Percentiles rank a stretch among this genome's conserved stretches.
phyloP scores from a whole-genome alignment of 495 filamentous ascomycete species.

The Friedmanniomyces simplex region DNA sequence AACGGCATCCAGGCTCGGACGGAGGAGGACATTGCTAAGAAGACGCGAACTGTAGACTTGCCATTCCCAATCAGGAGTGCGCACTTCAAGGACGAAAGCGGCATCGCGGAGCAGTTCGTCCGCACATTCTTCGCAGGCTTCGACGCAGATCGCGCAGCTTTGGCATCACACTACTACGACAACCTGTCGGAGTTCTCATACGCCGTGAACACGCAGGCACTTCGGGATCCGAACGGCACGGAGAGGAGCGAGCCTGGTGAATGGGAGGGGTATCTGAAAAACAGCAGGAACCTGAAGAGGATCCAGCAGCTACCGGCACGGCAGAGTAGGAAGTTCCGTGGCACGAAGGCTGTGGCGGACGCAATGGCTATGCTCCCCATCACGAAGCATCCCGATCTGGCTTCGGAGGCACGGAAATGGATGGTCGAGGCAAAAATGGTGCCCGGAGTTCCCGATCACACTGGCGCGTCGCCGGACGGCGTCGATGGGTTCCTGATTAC shows the following conservation, averaged over 20 bases:
- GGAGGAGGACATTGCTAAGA: slow-evolving; percentile 48
- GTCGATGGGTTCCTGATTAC: slow-evolving; percentile 71
- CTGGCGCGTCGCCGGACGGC: slow-evolving; percentile 50
- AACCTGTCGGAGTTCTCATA: slow-evolving; percentile 66
- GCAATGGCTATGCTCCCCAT: slow-evolving; percentile 59
- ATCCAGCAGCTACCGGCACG: slow-evolving; percentile 48
- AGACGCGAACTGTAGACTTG: slow-evolving; percentile 33
- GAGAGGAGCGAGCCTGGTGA: slow-evolving; percentile 27
- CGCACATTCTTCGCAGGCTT: slow-evolving; percentile 62
- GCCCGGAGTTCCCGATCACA: slow-evolving; percentile 58
- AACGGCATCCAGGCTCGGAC: slow-evolving; percentile 63
- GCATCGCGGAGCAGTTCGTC: slow-evolving; percentile 66
- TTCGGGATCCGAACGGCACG: slow-evolving; percentile 36
- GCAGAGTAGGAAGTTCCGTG: slow-evolving; percentile 54
- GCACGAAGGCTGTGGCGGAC: slow-evolving; percentile 53
- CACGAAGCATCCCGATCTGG: slow-evolving; percentile 64
- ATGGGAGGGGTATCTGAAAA: slow-evolving; percentile 70
- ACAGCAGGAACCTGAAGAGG: slow-evolving; percentile 69
- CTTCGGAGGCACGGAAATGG: slow-evolving; percentile 54
- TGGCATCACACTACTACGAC: slow-evolving; percentile 66
- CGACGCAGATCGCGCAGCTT: slow-evolving; percentile 56
- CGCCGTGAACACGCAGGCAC: slow-evolving; percentile 55
- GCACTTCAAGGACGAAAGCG: slow-evolving; percentile 63
- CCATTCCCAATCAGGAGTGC: slow-evolving; percentile 60
- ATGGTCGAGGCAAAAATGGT: slow-evolving; percentile 73